A percentile compares a stretch with the other conserved stretches of the same genome.
phyloP scores from a whole-genome alignment of 2,329 filamentous ascomycete genomes.

The Cordyceps cicadae region DNA sequence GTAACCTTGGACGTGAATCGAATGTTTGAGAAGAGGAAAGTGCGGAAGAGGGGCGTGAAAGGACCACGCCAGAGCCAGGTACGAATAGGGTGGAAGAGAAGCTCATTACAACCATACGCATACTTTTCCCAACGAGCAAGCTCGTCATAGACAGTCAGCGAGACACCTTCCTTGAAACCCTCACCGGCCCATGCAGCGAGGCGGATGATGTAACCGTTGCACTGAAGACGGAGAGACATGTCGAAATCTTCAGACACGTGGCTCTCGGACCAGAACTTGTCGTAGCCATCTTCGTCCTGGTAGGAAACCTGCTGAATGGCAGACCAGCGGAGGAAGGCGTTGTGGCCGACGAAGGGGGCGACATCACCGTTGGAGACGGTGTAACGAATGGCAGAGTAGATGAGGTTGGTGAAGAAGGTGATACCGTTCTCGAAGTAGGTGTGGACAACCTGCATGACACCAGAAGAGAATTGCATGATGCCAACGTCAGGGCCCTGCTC shows the following conservation, averaged over 20 bases:
- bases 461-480: slow-evolving; percentile 64
- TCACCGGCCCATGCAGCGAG: slow-evolving; percentile 60
- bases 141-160: slow-evolving; percentile 65
- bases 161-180: slow-evolving; percentile 67
- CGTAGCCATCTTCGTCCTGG: slow-evolving; percentile 43
- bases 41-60: slow-evolving; percentile 56
- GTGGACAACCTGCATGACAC: slow-evolving; percentile 67
- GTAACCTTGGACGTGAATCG: slow-evolving; percentile 59
- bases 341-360: slow-evolving; percentile 70
- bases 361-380: slow-evolving; percentile 64
- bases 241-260: slow-evolving; percentile 75
- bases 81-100: slow-evolving; percentile 59
- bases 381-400: slow-evolving; percentile 66
- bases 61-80: slow-evolving; percentile 55
- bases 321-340: slow-evolving; percentile 63
- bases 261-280: slow-evolving; percentile 65
- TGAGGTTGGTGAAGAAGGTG: slow-evolving; percentile 71
- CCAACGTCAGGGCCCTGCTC: slow-evolving; percentile 60
- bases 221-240: slow-evolving; percentile 64
- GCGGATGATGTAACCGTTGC: slow-evolving; percentile 58
- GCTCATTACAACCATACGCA: slow-evolving; percentile 62
- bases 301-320: slow-evolving; percentile 30
- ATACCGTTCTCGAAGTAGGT: slow-evolving; percentile 66
- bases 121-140: slow-evolving; percentile 67
- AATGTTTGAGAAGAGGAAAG: slow-evolving; percentile 53